Base-by-base conservation (phyloP, 2,329 filamentous ascomycete genomes). In the Colletotrichum nymphaeae region DNA sequence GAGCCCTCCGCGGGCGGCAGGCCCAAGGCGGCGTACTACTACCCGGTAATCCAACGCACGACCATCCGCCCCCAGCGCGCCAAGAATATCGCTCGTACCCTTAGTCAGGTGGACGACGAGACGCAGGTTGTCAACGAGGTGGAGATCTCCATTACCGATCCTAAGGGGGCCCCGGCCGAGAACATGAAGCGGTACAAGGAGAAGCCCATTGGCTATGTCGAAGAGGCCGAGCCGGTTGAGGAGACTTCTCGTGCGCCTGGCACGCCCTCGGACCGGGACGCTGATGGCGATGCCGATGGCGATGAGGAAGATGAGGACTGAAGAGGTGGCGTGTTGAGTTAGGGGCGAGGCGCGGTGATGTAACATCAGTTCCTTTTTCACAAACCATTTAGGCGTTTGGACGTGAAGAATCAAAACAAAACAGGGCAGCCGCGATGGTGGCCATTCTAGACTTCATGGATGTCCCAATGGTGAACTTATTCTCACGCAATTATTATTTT, bases 11-110 rank as follows among this genome's bases (percentile, higher is more conserved):
- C 75, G 16, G 37, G 37, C 49, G 85, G 87, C 74, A 79, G 83
- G 63, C 86, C 89, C 75, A 90, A 89, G 79, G 91, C 87, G 7
- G 89, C 88, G 14, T 93, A 91, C 80, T 93, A 93, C 81, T 93
- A 93, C 77, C 92, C 92, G 4, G 86, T 93, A 75, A 89, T 93
- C 82, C 90, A 93, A 80, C 88, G 90, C 67, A 89, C 87, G 59
- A 86, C 86, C 26, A 89, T 93, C 77, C 86, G 90, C 57, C 90
- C 90, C 35, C 90, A 92, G 81, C 87, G 91, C 71, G 88, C 86
- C 74, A 92, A 90, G 85, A 91, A 91, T 78, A 91, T 92, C 75
- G 87, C 89, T 58, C 87, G 88, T 59, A 88, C 84, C 37, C 83
- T 84, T 57, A 87, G 85, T 70, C 79, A 86, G 32, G 77, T 76